Percentiles rank a stretch among this genome's conserved stretches.
Conservation (phyloP, 2,329 filamentous ascomycete genomes). For the Ophiosphaerella herpotricha region DNA sequence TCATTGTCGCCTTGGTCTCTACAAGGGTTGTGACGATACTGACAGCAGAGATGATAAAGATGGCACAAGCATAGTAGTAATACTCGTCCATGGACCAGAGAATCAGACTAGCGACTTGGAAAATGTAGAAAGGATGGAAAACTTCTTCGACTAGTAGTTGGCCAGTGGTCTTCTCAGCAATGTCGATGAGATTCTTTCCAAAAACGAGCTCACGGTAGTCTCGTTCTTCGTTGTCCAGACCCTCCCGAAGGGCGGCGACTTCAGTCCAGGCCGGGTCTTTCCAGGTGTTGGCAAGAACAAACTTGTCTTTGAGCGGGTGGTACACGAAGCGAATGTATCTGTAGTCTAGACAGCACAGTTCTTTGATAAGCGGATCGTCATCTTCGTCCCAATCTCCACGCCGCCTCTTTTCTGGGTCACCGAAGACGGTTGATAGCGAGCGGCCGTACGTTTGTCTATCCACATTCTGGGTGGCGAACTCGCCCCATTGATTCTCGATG, state of each 20-base stretch:
- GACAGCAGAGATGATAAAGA: slow-evolving; percentile 90
- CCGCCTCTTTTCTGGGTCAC: slow-evolving; percentile 65
- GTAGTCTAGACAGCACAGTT: slow-evolving; percentile 83
- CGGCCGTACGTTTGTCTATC: slow-evolving; percentile 62
- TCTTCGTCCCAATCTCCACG: slow-evolving; percentile 73
- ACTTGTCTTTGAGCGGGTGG: slow-evolving; percentile 86
- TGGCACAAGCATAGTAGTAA: slow-evolving; percentile 95
- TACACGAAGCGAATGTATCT: slow-evolving; percentile 93
- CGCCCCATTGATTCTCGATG: slow-evolving; percentile 96
- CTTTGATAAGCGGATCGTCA: slow-evolving; percentile 73
- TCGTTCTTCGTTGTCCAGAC: slow-evolving; percentile 88
- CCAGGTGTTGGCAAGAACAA: slow-evolving; percentile 85
- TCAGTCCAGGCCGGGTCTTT: slow-evolving; percentile 90
- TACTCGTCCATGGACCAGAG: slow-evolving; percentile 97
- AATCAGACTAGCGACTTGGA: slow-evolving; percentile 90
- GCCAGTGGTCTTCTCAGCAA: slow-evolving; percentile 82
- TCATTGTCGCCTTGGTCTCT: slow-evolving; percentile 93
- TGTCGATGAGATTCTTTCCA: slow-evolving; percentile 87
- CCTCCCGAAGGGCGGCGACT: slow-evolving; percentile 72
- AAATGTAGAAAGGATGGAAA: slow-evolving; percentile 97
- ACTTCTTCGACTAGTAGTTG: slow-evolving; percentile 92
- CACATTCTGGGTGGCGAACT: slow-evolving; percentile 79
- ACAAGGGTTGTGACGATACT: slow-evolving; percentile 89
- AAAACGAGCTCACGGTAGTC: slow-evolving; percentile 83
- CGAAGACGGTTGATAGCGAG: slow-evolving; percentile 71